phyloP scores from a whole-genome alignment of 2,329 filamentous ascomycete species.

The Dendrostoma leiphaemia region DNA sequence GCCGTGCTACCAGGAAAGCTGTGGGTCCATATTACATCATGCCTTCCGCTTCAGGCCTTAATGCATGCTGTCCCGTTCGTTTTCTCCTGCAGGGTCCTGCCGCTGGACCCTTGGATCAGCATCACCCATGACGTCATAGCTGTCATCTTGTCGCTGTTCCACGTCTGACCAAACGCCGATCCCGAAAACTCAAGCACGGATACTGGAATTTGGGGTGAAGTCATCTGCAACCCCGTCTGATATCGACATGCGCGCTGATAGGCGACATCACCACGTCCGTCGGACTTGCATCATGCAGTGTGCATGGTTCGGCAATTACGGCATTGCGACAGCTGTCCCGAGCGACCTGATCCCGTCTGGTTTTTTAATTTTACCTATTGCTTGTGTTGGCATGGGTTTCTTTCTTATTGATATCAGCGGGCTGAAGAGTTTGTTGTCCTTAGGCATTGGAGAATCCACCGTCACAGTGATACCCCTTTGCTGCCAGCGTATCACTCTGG shows the following conservation, averaged over 20 bases:
- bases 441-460: too few species aligned
- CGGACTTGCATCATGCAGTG: too few species aligned
- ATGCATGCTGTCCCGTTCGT: slow-evolving; percentile 4
- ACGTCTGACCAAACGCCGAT: slow-evolving; percentile 10
- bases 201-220: background rate
- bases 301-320: too few species aligned
- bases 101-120: slow-evolving; percentile 7
- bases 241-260: background rate
- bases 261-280: background rate
- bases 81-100: slow-evolving; percentile 5
- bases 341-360: too few species aligned
- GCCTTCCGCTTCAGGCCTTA: background rate
- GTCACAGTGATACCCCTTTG: too few species aligned
- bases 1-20: background rate
- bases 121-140: slow-evolving; percentile 7
- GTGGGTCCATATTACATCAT: background rate
- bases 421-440: too few species aligned
- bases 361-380: too few species aligned
- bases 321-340: too few species aligned
- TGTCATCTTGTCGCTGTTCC: slow-evolving; percentile 2
- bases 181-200: slow-evolving; percentile 1
- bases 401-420: too few species aligned
- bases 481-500: too few species aligned
- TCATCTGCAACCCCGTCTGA: slow-evolving; percentile 11
- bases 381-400: too few species aligned